These are phyloP conservation scores for Claviceps quebecensis DNA, from an alignment of 2,329 filamentous ascomycete species.

Conservation along the genomic window DNA sequence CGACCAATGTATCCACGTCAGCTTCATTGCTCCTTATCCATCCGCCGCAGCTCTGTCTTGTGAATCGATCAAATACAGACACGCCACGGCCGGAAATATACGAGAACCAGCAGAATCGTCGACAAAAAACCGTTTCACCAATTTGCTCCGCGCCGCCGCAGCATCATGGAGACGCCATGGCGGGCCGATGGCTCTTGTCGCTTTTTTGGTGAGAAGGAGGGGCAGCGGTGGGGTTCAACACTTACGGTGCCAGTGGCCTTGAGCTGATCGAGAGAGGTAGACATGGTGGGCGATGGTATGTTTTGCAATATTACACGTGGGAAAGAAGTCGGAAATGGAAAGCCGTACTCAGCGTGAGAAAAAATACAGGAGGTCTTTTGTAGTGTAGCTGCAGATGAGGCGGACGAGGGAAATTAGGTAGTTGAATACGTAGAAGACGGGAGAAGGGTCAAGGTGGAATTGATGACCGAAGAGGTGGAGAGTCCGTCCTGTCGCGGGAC, in stretches of 20 bases:
- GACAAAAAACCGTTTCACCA: not conserved
- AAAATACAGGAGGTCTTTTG: not conserved
- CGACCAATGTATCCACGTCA: conserved; percentile 11
- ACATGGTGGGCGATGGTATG: conserved; percentile 38
- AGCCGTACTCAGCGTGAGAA: not conserved
- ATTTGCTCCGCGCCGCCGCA: not conserved
- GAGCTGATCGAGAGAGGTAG: conserved; percentile 87
- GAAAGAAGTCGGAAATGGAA: not conserved
- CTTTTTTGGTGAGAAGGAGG: conserved; percentile 12
- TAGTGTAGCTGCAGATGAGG: not conserved
- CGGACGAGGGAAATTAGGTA: not conserved
- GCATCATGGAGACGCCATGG: conserved; percentile 1
- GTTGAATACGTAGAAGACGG: not conserved
- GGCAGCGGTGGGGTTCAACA: conserved; percentile 22
- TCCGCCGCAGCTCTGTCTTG: too few relatives aligned
- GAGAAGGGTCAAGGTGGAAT: not conserved
- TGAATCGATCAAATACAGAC: not conserved
- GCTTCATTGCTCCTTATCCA: conserved; percentile 5
- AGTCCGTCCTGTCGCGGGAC: not conserved
- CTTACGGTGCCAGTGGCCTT: conserved; percentile 93
- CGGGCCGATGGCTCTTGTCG: not conserved
- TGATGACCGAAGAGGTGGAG: not conserved
- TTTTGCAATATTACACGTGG: too few relatives aligned
- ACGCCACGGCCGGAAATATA: not conserved
- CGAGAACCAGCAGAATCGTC: not conserved